Percentiles rank a stretch among this genome's conserved stretches.
Evolutionary conservation across 306 rosid genomes (phyloP).

Genomic region (Arachis hypogaea): DNA sequence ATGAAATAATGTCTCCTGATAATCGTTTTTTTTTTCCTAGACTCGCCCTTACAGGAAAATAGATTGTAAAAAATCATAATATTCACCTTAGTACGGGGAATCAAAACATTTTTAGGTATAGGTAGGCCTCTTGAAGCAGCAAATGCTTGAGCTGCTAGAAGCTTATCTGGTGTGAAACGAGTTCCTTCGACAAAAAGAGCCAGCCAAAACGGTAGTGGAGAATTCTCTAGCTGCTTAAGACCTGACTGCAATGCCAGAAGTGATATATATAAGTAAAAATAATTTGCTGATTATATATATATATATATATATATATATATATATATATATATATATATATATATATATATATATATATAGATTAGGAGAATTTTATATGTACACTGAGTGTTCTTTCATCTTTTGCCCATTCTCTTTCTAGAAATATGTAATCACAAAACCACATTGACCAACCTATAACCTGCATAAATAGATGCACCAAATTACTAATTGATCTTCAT

Average conservation of each 20-base stretch:
- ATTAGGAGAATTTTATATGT: conserved; percentile 19
- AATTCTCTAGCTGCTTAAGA: conserved; percentile 57
- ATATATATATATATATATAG: neutral
- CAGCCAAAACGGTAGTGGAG: conserved; percentile 81
- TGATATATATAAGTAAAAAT: conserved; percentile 12
- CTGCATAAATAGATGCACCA: conserved; percentile 48
- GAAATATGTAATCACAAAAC: conserved; percentile 80
- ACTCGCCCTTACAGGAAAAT: neutral
- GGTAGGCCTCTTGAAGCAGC: conserved; percentile 86
- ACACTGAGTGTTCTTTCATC: conserved; percentile 76
- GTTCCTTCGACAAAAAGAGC: conserved; percentile 96
- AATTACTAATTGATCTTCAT: neutral
- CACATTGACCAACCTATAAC: conserved; percentile 98
- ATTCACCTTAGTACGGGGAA: conserved; percentile 90
- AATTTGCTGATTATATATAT: neutral
- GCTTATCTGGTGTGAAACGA: conserved; percentile 76
- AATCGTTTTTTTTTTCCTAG: neutral
- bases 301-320: too few relatives aligned
- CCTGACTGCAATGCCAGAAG: conserved; percentile 62
- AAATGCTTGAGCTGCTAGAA: conserved; percentile 72
- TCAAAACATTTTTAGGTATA: conserved; percentile 75
- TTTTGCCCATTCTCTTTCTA: conserved; percentile 79
- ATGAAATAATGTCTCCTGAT: too few relatives aligned
- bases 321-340: neutral
- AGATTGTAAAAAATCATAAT: conserved; percentile 15